Evolutionary conservation across 768 basidiomycete genomes (phyloP), one percentile per base, ranked within the genome.

Genomic region (Podaxis carcinomalis): DNA sequence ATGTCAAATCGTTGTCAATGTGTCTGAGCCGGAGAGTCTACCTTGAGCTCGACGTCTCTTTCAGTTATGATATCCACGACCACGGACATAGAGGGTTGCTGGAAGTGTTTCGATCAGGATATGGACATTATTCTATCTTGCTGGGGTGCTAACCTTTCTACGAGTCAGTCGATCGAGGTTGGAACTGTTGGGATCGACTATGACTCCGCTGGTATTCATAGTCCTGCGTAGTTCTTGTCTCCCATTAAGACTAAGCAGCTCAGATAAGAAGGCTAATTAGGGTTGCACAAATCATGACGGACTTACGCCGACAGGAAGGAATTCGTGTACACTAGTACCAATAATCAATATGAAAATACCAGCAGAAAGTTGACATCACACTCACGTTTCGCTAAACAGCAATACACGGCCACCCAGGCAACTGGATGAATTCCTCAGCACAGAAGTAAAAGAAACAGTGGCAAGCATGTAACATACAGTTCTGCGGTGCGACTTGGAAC

Each of bases 391-490:
- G 73, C 72, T 4, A 74, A 63, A 55, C 71, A 69, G 1, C 70
- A 69, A 56, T 75, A 73, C 3, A 70, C 56, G 16, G 66, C 73
- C 2, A 72, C 65, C 74, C 73, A 75, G 28, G 73, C 57, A 53
- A 71, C 72, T 74, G 57, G 40, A 16, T 19, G 16, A 27, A 28
- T 11, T 40, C 5, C 13, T 16, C 25, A 11, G 28, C n/a, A 32
- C 5, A 1, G 47, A 23, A n/a, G 40, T 14, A 9, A 47, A n/a
- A 9, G 62, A 19, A 32, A 5, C 6, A 32, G 13, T 37, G 50
- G 3, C 49, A 27, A 13, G 19, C 6, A 23, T 25, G 51, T 37
- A 54, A 47, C 69, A 14, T 52, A 70, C 70, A 63, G 28, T 66
- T 72, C 2, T 62, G 37, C 1, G 68, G 67, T 62, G 63, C 65